Evolutionary conservation across 2,329 filamentous ascomycete genomes (phyloP), one percentile per base, ranked within the genome.

Genomic region (Penicillium janthinellum): DNA sequence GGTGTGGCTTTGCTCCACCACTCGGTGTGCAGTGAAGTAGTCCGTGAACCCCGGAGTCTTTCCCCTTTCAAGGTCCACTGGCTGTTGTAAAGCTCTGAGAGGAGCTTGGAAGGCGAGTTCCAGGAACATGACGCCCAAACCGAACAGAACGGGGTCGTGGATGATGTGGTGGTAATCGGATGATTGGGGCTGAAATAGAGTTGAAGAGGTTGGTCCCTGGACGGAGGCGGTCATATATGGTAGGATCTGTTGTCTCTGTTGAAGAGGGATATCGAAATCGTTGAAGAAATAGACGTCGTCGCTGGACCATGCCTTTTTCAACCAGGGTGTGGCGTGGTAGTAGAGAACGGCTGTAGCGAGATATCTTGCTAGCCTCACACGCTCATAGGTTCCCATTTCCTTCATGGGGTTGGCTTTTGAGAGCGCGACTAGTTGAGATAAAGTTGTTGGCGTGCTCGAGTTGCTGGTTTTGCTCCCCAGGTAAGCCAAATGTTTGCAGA

Each of bases 21-120:
- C 28, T 37, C 60, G 22, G 35, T 28, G 39, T 2, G 57, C 60
- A 2, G 57, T 59, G 49, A 59, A 59, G 34, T 55, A 62, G 0
- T 59, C 60, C 2, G n/a, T 50, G 37, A 57, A 55, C 0, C 28
- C 57, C 5, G 12, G 38, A 31, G 47, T 55, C n/a, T 12, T 25
- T 5, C n/a, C 50, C 17, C 56, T 53, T 22, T 34, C 8, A 2
- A 47, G 53, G 12, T 59, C 57, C 2, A 48, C 17, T 5, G 57
- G 28, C 38, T 48, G 17, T 39, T 51, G n/a, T 3, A 62, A 38
- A 8, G 37, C 6, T 47, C 2, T 7, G 20, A 62, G 35, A 8
- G 60, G 60, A 47, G 39, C 45, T 55, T 62, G 54, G n/a, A 50
- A 57, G 48, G 54, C 50, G 28, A 62, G 54, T 38, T 62, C 56